Percentiles rank a stretch among this genome's conserved stretches.
Conservation (phyloP, 768 basidiomycete species). For the Rhodotorula kratochvilovae region DNA sequence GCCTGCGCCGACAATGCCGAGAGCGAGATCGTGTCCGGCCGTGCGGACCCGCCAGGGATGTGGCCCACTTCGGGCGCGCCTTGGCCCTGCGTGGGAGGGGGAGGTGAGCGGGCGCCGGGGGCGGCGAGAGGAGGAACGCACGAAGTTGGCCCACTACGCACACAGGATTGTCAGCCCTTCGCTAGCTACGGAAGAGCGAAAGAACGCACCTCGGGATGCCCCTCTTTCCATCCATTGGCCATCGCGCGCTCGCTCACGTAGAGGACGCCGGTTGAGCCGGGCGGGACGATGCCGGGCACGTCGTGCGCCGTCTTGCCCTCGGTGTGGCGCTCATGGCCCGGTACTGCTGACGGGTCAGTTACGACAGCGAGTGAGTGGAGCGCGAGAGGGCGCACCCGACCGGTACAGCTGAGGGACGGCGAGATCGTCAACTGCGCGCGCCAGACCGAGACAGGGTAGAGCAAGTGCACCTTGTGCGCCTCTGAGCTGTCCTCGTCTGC, state of each 20-base stretch:
- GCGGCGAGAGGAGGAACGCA: conserved; percentile 42
- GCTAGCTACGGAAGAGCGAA: neutral
- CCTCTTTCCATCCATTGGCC: conserved; percentile 82
- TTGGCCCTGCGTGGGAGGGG: conserved; percentile 16
- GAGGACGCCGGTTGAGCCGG: conserved; percentile 53
- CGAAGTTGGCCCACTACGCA: conserved; percentile 50
- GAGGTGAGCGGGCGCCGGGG: neutral
- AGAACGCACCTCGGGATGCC: conserved; percentile 44
- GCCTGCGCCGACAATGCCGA: conserved; percentile 34
- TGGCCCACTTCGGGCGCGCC: conserved; percentile 51
- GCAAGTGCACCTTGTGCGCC: neutral
- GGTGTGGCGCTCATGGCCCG: conserved; percentile 14
- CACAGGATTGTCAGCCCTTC: too few species aligned
- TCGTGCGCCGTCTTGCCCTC: neutral
- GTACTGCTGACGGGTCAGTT: neutral
- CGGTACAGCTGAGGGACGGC: neutral
- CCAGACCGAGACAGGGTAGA: too few species aligned
- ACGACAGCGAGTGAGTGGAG: too few species aligned
- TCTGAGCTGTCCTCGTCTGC: neutral
- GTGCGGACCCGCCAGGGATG: conserved; percentile 3
- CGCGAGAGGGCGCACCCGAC: neutral
- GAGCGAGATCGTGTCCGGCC: conserved; percentile 17
- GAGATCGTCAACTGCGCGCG: neutral
- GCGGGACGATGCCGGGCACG: conserved; percentile 16
- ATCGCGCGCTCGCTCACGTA: conserved; percentile 93